Evolutionary conservation across 179 eudicot genomes (phyloP).

Genomic region (Carnegiea gigantea): DNA sequence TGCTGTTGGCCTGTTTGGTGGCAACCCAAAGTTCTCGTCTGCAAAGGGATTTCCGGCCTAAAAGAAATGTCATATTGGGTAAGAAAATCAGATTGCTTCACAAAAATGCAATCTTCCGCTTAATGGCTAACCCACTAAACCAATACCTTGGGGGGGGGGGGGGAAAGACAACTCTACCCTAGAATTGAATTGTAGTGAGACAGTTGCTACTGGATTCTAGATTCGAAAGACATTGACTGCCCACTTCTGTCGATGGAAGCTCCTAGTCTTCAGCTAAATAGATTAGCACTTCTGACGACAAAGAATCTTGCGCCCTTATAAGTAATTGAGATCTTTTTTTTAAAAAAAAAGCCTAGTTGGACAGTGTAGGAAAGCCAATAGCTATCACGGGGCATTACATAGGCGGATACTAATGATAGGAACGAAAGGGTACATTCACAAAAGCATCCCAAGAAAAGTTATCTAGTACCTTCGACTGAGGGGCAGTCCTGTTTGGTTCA

Average conservation of each 20-base stretch:
- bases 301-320: not conserved
- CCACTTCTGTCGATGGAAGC: not conserved
- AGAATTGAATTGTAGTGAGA: not conserved
- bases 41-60: conserved; percentile 50
- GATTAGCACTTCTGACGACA: not conserved
- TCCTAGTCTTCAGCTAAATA: not conserved
- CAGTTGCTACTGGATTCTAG: not conserved
- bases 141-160: too few relatives aligned
- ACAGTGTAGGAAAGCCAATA: too few relatives aligned
- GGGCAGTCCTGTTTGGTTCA: conserved; percentile 30
- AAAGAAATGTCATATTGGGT: not conserved
- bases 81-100: not conserved
- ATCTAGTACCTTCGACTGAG: conserved; percentile 36
- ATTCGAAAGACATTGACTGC: not conserved
- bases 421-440: too few relatives aligned
- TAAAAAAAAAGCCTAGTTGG: too few relatives aligned
- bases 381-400: too few relatives aligned
- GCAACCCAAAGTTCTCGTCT: conserved; percentile 19
- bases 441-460: too few relatives aligned
- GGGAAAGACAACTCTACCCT: too few relatives aligned
- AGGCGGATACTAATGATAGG: too few relatives aligned
- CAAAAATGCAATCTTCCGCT: not conserved
- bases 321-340: too few relatives aligned
- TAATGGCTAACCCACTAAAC: not conserved
- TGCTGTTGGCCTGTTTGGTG: conserved; percentile 3